Base-by-base conservation (phyloP, 495 filamentous ascomycete species). In the Penicillium manginii region DNA sequence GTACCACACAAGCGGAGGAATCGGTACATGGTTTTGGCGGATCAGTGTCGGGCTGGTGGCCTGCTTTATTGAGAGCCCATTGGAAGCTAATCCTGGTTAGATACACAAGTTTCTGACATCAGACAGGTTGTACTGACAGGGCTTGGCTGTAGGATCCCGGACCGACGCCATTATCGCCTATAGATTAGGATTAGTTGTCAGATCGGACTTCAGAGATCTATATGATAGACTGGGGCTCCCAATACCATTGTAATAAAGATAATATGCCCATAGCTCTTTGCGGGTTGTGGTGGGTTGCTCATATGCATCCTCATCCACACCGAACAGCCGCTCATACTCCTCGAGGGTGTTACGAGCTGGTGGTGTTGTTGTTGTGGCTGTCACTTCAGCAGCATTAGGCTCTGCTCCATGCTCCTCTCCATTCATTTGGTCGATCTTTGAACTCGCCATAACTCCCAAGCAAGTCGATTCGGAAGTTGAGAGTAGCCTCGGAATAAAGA, bases 221-320 rank as follows among this genome's bases (percentile, higher is more conserved):
- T 18, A 46, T 12, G 19, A 22, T 17, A 29, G 47, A 57, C 1
- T 11, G n/a, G 6, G 11, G 22, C 0, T 11, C 15, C 11, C 32
- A 35, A 47, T 52, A 68, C 76, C 79, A 50, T 81, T 75, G 49
- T 76, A 75, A 50, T 80, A 78, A 14, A 81, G 75, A 58, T 81
- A 81, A 52, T 81, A 81, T 2, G 77, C 73, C 79, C 78, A 81
- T 1, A 81, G 62, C 53, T 81, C 79, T 54, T 65, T 77, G 23
- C 76, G 64, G 0, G 74, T 79, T 15, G 79, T 81, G 11, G 76
- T 80, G 6, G 79, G 79, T 50, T 78, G 74, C 17, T 72, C 70
- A 56, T 69, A 70, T 6, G 70, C 62, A 48, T 77, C 74, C 54
- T 74, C 74, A 46, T 73, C 70, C 14, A 71, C 68, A 15, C 70